Conservation (phyloP, 768 basidiomycete species). For the Amanita rimosa region DNA sequence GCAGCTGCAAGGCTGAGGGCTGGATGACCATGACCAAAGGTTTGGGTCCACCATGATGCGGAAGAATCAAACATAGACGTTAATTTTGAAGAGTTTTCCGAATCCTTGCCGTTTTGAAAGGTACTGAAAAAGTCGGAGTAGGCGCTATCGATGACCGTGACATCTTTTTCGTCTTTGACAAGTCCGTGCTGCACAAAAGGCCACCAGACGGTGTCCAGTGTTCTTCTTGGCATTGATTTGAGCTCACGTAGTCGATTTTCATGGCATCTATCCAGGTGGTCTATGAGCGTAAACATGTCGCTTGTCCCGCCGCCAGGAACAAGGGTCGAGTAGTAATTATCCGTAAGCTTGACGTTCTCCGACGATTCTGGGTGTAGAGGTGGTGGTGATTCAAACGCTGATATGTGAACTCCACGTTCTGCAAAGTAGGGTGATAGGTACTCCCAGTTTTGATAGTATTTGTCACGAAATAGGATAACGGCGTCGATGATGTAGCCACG, state of each 20-base stretch:
- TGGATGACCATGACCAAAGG: constrained; percentile 73
- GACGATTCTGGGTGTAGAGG: constrained; percentile 25
- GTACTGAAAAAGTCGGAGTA: constrained; percentile 79
- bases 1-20: constrained; percentile 80
- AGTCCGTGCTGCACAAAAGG: constrained; percentile 90
- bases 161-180: constrained; percentile 54
- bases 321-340: constrained; percentile 61
- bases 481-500: constrained; percentile 85
- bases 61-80: constrained; percentile 75
- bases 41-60: constrained; percentile 98
- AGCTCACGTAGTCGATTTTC: constrained; percentile 56
- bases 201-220: constrained; percentile 85
- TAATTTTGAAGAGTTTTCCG: constrained; percentile 19
- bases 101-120: constrained; percentile 26
- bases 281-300: constrained; percentile 35
- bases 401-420: constrained; percentile 51
- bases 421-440: constrained; percentile 75
- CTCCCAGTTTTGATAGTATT: constrained; percentile 81
- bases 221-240: constrained; percentile 66
- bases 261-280: constrained; percentile 57
- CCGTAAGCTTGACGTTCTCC: constrained; percentile 41
- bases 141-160: constrained; percentile 90
- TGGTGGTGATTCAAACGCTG: constrained; percentile 50
- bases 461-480: constrained; percentile 73
- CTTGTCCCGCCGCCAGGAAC: constrained; percentile 21